Evolutionary conservation across 495 filamentous ascomycete species (phyloP), one percentile per base, ranked within the genome.

Genomic region (Darksidea phi): DNA sequence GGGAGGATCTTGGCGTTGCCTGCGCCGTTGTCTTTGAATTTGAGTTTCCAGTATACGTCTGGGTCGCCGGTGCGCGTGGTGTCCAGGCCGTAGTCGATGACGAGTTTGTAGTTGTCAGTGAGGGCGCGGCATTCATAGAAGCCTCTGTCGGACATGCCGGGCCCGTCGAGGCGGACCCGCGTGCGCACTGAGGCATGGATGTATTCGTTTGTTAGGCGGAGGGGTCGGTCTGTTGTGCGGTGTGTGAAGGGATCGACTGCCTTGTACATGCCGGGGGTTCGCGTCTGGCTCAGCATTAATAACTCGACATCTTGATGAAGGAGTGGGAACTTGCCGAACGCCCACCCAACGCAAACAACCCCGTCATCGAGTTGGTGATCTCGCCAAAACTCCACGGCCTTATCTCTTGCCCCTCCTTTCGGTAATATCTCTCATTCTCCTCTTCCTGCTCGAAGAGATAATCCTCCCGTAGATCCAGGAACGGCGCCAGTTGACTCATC

Each of bases 401-500:
- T 6, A 80, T 63, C 10, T 79, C 80, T 23, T 72, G 65, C 48
- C 82, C 77, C 34, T 75, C 69, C 48, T 80, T 70, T 25, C 75
- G 66, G 62, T 80, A 82, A 45, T 76, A 80, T 24, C 74, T 68
- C 6, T 73, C 73, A 41, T 73, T 80, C 17, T 78, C 70, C 3
- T 75, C 67, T 7, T 83, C 73, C 21, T 74, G 70, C n/a, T 82
- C 76, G 18, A 86, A 74, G 5, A 79, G 73, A 26, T 80, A 77
- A 25, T 79, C 70, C 45, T 77, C 71, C 57, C 86, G 80, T 45
- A 83, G 73, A 58, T 86, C 81, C 6, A 85, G 80, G 15, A 87
- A 81, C 6, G 80, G 82, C 12, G 79, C 75, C 6, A 87, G 76
- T 61, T 88, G 84, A 55, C 83, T 79, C 78, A 88, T 84, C 86